Evolutionary conservation across 805 yeast genomes (phyloP).

Genomic region (Spathaspora gorwiae): DNA sequence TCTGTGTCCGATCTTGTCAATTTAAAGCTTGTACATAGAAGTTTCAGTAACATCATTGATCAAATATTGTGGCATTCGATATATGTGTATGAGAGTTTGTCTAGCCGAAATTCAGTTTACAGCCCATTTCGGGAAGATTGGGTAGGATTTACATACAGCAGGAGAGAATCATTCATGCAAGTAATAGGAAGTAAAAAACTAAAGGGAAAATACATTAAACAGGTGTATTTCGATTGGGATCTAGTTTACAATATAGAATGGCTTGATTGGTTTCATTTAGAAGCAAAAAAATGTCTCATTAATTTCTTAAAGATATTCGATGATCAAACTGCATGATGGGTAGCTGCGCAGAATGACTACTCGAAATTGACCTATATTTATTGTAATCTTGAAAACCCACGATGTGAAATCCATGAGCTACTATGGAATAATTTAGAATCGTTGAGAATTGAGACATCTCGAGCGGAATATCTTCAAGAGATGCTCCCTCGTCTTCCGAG

Average conservation of each 20-base stretch:
- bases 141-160: neutral
- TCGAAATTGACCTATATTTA: neutral
- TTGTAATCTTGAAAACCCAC: neutral
- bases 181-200: neutral
- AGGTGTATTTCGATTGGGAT: neutral
- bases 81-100: neutral
- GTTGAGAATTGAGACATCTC: too few relatives aligned
- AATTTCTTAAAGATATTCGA: neutral
- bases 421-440: too few relatives aligned
- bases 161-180: neutral
- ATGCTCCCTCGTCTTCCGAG: neutral
- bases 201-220: neutral
- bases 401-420: neutral
- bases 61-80: neutral
- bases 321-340: neutral
- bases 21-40: neutral
- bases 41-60: neutral
- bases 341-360: neutral
- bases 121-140: neutral
- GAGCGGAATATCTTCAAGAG: too few relatives aligned
- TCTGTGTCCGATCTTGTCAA: neutral
- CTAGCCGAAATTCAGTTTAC: neutral
- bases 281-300: neutral
- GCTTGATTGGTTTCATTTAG: neutral
- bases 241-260: neutral